Evolutionary conservation across 345 rosid species (phyloP).

Genomic region (Theobroma cacao): DNA sequence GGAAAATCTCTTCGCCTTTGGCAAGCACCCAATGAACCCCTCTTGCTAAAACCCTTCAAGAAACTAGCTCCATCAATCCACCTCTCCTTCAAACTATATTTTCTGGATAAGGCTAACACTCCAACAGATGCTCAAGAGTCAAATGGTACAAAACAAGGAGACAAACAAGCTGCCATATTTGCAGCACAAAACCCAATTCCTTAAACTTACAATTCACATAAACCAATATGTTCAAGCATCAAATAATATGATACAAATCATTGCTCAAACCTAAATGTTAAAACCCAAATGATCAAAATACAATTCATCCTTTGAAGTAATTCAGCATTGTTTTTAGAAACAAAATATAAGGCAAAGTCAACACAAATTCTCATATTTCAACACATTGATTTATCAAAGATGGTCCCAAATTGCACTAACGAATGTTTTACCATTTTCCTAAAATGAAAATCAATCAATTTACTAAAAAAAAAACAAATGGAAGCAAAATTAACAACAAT

Average conservation of each 20-base stretch:
- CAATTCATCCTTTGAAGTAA: not conserved
- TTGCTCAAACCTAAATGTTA: not conserved
- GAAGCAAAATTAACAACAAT: not conserved
- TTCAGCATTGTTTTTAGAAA: not conserved
- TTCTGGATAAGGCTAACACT: not conserved
- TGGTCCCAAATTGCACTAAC: not conserved
- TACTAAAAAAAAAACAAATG: not conserved
- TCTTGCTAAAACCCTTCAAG: slow-evolving; percentile 35
- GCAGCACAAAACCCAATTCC: not conserved
- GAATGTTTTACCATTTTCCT: not conserved
- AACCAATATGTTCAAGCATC: not conserved
- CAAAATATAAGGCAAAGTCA: not conserved
- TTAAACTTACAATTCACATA: slow-evolving; percentile 2
- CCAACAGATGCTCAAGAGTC: not conserved
- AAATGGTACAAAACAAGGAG: slow-evolving; percentile 8
- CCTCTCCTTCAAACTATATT: not conserved
- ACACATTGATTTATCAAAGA: not conserved
- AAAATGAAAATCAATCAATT: not conserved
- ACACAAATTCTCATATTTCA: not conserved
- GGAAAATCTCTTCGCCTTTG: slow-evolving; percentile 26
- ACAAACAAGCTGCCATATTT: slow-evolving; percentile 8
- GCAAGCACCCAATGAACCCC: slow-evolving; percentile 27
- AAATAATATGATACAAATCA: not conserved
- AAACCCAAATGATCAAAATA: not conserved
- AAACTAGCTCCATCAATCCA: slow-evolving; percentile 32